Conservation (phyloP, 805 yeast genomes). For the Myxozyma vanderwaltii region DNA sequence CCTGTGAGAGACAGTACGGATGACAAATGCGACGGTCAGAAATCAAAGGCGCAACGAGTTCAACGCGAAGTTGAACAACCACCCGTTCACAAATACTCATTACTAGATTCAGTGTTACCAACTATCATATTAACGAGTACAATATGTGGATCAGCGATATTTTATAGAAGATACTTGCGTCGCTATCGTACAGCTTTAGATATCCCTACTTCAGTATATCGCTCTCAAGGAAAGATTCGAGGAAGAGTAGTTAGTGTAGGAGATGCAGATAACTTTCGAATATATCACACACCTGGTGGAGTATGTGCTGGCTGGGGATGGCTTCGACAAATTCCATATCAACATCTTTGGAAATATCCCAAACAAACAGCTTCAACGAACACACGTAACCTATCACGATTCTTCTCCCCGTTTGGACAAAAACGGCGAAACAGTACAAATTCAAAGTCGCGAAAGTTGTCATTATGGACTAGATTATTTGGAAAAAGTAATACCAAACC, state of each 20-base stretch:
- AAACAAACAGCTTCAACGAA: not conserved
- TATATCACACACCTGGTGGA: conserved; percentile 95
- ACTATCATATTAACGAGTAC: not conserved
- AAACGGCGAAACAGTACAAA: not conserved
- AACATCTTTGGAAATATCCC: conserved; percentile 10
- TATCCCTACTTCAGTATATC: conserved; percentile 15
- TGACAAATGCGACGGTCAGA: no score
- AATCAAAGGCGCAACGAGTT: no score
- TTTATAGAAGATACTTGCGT: conserved; percentile 22
- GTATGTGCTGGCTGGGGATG: conserved; percentile 88
- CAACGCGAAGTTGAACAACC: not conserved
- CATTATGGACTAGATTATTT: not conserved
- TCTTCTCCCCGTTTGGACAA: no score
- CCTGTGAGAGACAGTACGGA: no score
- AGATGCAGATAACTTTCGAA: conserved; percentile 74
- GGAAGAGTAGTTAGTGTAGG: conserved; percentile 37
- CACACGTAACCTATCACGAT: not conserved
- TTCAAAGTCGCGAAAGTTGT: not conserved
- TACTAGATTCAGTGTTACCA: not conserved
- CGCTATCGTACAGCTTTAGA: conserved; percentile 31
- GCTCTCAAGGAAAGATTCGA: conserved; percentile 7
- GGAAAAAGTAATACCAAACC: not conserved
- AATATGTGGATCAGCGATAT: not conserved
- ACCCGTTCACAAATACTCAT: not conserved
- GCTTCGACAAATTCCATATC: conserved; percentile 65